Evolutionary conservation across 2,329 filamentous ascomycete species (phyloP).

Genomic region (Calonectria henricotiae): DNA sequence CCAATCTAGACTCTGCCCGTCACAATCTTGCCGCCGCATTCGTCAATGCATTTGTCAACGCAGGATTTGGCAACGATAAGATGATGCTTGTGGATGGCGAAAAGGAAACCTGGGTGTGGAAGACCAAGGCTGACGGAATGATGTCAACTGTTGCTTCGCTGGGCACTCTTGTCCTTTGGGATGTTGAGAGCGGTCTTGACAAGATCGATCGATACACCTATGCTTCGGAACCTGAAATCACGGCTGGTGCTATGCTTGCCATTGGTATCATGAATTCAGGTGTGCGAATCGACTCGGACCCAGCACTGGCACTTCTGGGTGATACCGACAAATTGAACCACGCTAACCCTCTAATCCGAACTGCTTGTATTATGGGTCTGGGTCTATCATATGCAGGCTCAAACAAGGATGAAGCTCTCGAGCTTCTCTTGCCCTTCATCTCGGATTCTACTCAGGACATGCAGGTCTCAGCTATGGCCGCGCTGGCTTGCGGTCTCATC

Average conservation of each 20-base stretch:
- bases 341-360: conserved; percentile 83
- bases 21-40: conserved; percentile 97
- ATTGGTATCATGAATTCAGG: conserved; percentile 98
- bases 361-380: conserved; percentile 95
- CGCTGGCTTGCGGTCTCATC: conserved; percentile 89
- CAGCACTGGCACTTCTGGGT: conserved; percentile 87
- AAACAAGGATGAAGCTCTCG: conserved; percentile 90
- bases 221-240: conserved; percentile 83
- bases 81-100: conserved; percentile 95
- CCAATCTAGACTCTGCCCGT: conserved; percentile 93
- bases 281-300: conserved; percentile 90
- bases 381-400: conserved; percentile 96
- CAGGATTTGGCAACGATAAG: conserved; percentile 95
- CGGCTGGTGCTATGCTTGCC: conserved; percentile 91
- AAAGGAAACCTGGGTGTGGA: conserved; percentile 97
- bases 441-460: conserved; percentile 88
- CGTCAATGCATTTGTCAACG: conserved; percentile 97
- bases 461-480: conserved; percentile 97
- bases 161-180: conserved; percentile 93
- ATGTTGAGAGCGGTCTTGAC: conserved; percentile 91
- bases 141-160: conserved; percentile 95
- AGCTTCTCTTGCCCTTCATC: conserved; percentile 89
- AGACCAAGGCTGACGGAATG: conserved; percentile 99
- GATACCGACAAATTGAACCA: conserved; percentile 85
- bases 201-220: conserved; percentile 97